Conservation (phyloP, 2,329 filamentous ascomycete species). For the Colletotrichum falcatum region DNA sequence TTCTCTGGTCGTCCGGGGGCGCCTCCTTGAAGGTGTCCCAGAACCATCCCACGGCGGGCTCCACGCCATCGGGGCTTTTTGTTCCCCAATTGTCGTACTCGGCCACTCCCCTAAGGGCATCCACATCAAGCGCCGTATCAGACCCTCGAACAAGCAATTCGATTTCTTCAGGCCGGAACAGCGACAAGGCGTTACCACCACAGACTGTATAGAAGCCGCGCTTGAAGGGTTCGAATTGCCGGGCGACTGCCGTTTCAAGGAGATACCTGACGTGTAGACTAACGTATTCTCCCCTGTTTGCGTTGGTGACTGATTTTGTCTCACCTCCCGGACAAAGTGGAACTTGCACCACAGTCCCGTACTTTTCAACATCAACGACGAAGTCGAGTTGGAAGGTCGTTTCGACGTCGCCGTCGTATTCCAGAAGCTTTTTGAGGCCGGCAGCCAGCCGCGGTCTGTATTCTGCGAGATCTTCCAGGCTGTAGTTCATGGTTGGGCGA, state of each 20-base stretch:
- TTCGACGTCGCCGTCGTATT: slow-evolving; percentile 87
- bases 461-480: slow-evolving; percentile 84
- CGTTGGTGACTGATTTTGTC: slow-evolving; percentile 81
- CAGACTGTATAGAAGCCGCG: slow-evolving; percentile 94
- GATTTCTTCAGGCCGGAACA: slow-evolving; percentile 92
- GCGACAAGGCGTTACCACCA: slow-evolving; percentile 85
- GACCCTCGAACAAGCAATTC: slow-evolving; percentile 88
- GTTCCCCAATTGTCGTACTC: slow-evolving; percentile 84
- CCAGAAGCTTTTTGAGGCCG: slow-evolving; percentile 80
- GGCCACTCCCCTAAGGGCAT: slow-evolving; percentile 79
- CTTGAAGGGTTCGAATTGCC: slow-evolving; percentile 94
- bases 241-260: slow-evolving; percentile 80
- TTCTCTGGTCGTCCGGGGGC: slow-evolving; percentile 76
- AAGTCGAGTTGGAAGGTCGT: slow-evolving; percentile 86
- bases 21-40: slow-evolving; percentile 84
- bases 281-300: slow-evolving; percentile 87
- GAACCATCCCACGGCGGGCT: slow-evolving; percentile 85
- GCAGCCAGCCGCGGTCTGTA: slow-evolving; percentile 81
- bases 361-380: slow-evolving; percentile 80
- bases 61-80: slow-evolving; percentile 65
- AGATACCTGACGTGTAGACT: slow-evolving; percentile 85
- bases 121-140: slow-evolving; percentile 84
- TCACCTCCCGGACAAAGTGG: slow-evolving; percentile 82
- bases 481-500: slow-evolving; percentile 75
- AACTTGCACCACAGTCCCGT: slow-evolving; percentile 74